These are phyloP conservation scores for Puccinellia tenuiflora DNA, from an alignment of 176 grass and related monocot genomes.

Conservation along the genomic window DNA sequence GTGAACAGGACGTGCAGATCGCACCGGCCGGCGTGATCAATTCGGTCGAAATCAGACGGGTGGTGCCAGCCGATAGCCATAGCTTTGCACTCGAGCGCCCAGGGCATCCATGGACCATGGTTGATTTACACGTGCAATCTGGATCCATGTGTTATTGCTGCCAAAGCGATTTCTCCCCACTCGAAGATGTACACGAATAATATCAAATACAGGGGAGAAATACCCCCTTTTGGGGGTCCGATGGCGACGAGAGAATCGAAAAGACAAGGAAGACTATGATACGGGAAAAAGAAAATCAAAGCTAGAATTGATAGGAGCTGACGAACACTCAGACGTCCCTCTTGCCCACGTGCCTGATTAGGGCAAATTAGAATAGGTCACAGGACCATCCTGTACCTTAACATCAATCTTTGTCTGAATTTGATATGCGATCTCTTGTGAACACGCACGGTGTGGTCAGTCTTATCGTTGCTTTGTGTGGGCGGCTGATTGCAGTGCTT, in stretches of 20 bases:
- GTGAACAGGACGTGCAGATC: not conserved
- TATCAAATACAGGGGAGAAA: not conserved
- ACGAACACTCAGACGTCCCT: conserved; percentile 5
- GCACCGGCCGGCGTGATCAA: not conserved
- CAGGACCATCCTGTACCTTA: not conserved
- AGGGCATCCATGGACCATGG: not conserved
- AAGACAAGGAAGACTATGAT: not conserved
- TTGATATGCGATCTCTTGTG: not conserved
- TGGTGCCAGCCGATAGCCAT: not conserved
- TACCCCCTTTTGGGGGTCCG: not conserved
- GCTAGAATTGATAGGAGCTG: not conserved
- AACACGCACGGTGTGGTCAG: not conserved
- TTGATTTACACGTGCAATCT: not conserved
- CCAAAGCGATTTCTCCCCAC: not conserved
- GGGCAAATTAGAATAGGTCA: not conserved
- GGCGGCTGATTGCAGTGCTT: not conserved
- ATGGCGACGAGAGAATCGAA: not conserved
- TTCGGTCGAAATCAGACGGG: not conserved
- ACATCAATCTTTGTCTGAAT: conserved; percentile 15
- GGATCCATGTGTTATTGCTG: not conserved
- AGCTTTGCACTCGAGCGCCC: not conserved
- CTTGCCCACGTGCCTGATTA: conserved; percentile 26
- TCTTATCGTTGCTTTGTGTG: not conserved
- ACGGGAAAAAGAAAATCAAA: not conserved
- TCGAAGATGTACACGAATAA: not conserved